Evolutionary conservation across 495 filamentous ascomycete genomes (phyloP).

Genomic region (Beverwykella pulmonaria): DNA sequence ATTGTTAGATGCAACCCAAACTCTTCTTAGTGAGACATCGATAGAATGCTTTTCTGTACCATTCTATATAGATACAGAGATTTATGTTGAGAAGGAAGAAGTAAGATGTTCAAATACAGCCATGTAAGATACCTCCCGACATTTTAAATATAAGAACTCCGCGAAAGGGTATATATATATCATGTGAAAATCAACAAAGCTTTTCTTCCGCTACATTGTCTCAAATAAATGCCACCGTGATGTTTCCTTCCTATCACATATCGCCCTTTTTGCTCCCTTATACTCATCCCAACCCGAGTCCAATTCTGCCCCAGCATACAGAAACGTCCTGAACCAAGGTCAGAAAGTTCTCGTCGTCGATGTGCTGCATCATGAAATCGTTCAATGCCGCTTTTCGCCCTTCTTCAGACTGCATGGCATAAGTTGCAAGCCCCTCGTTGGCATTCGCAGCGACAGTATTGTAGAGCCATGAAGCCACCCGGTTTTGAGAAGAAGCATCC

Average conservation of each 20-base stretch:
- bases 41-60: too few species aligned
- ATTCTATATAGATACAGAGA: too few species aligned
- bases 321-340: conserved; percentile 50
- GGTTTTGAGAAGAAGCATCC: conserved; percentile 9
- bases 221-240: too few species aligned
- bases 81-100: too few species aligned
- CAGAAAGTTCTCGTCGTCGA: conserved; percentile 50
- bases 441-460: conserved; percentile 23
- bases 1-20: too few species aligned
- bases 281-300: conserved; percentile 9
- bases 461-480: conserved; percentile 23
- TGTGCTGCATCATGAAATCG: conserved; percentile 48
- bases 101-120: too few species aligned
- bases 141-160: too few species aligned
- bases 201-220: too few species aligned
- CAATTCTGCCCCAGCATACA: conserved; percentile 31
- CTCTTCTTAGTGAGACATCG: too few species aligned
- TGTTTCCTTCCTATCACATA: neutral
- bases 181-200: too few species aligned
- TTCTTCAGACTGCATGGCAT: conserved; percentile 42
- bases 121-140: too few species aligned
- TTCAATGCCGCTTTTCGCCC: conserved; percentile 46
- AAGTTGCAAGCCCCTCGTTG: conserved; percentile 39
- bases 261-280: neutral
- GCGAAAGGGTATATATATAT: too few species aligned